phyloP scores from a whole-genome alignment of 148 eudicot genomes.

The Spergularia bocconei region DNA sequence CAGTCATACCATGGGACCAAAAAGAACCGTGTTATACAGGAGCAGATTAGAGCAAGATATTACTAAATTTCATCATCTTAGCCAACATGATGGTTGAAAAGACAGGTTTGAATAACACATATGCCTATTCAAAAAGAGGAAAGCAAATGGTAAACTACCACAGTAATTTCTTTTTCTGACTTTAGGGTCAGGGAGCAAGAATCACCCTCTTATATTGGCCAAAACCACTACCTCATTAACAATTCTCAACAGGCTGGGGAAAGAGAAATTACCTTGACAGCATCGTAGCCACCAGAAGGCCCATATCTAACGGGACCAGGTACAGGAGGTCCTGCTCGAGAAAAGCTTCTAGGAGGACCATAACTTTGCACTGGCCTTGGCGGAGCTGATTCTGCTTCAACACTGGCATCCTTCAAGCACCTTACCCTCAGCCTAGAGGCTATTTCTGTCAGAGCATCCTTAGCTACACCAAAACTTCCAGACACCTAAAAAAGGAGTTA shows the following conservation, averaged over 20 bases:
- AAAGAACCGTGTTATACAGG: no score
- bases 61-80: not conserved
- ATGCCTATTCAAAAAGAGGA: not conserved
- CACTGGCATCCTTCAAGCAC: slow-evolving; percentile 48
- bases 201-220: not conserved
- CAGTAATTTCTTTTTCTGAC: not conserved
- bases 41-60: no score
- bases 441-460: slow-evolving; percentile 73
- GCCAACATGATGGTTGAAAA: not conserved
- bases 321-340: slow-evolving; percentile 34
- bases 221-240: not conserved
- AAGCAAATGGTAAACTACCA: not conserved
- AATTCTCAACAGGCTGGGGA: not conserved
- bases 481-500: slow-evolving; percentile 44
- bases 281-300: slow-evolving; percentile 34
- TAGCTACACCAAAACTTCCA: slow-evolving; percentile 63
- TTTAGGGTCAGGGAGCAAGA: not conserved
- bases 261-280: slow-evolving; percentile 39
- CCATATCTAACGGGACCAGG: slow-evolving; percentile 42
- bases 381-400: slow-evolving; percentile 41
- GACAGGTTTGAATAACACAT: not conserved
- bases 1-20: no score
- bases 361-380: slow-evolving; percentile 41
- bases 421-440: slow-evolving; percentile 66
- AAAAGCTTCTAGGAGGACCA: slow-evolving; percentile 38